These are phyloP conservation scores for Eucalyptus tenuipes DNA, from an alignment of 345 rosid species.

Conservation along the genomic window DNA sequence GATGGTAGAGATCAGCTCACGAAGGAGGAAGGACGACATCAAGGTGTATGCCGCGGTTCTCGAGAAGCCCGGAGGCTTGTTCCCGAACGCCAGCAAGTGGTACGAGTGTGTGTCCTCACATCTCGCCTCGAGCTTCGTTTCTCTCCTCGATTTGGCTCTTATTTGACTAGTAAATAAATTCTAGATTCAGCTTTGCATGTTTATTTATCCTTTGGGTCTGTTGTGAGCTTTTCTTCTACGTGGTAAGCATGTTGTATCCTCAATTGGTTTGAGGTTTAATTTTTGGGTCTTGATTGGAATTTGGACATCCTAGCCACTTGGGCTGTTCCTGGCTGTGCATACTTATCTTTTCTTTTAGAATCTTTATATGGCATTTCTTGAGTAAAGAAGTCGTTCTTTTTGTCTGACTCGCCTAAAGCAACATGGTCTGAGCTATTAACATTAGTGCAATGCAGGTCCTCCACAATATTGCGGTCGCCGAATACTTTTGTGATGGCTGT, in stretches of 20 bases:
- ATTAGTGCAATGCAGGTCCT: slow-evolving; percentile 38
- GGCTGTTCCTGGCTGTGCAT: not conserved
- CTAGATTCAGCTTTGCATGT: too few species aligned
- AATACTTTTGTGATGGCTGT: slow-evolving; percentile 60
- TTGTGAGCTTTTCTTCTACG: not conserved
- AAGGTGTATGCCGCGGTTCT: too few species aligned
- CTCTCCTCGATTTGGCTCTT: too few species aligned
- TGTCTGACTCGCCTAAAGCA: not conserved
- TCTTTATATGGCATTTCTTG: not conserved
- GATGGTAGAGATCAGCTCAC: too few species aligned
- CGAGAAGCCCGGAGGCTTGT: too few species aligned
- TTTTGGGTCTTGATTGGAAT: not conserved
- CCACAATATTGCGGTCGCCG: slow-evolving; percentile 82
- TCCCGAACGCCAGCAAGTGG: too few species aligned
- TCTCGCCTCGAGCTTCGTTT: too few species aligned
- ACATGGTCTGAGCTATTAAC: slow-evolving; percentile 2
- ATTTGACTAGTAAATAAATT: too few species aligned
- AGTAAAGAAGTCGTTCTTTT: not conserved
- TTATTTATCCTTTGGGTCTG: too few species aligned
- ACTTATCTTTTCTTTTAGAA: not conserved
- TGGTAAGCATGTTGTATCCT: not conserved
- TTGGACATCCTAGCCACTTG: not conserved
- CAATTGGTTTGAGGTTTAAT: not conserved
- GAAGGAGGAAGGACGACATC: too few species aligned
- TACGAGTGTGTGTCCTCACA: too few species aligned